Evolutionary conservation across 352 stramenopile species (phyloP).

Genomic region (Elongisporangium prolatum): DNA sequence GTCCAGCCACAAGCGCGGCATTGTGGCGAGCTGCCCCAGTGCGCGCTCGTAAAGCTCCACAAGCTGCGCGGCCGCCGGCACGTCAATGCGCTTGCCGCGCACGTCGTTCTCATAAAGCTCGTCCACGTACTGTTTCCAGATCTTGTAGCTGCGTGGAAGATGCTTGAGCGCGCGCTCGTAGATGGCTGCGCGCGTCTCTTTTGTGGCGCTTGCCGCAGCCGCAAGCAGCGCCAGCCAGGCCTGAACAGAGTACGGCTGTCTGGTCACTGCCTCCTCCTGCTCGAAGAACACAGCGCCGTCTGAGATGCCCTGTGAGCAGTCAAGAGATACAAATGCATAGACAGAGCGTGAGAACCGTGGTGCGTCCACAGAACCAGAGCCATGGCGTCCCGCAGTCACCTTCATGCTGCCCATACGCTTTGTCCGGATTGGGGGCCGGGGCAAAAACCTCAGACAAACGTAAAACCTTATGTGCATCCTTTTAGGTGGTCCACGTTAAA

Average conservation of each 20-base stretch:
- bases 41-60: constrained; percentile 81
- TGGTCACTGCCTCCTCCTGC: constrained; percentile 80
- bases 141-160: constrained; percentile 93
- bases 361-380: background rate
- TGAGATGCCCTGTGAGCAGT: background rate
- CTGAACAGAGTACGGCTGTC: constrained; percentile 83
- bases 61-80: constrained; percentile 29
- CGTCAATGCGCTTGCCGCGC: constrained; percentile 66
- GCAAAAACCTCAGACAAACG: background rate
- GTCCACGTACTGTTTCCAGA: constrained; percentile 90
- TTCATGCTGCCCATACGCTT: background rate
- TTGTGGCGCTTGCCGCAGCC: constrained; percentile 7
- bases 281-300: constrained; percentile 25
- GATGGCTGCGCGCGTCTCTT: constrained; percentile 36
- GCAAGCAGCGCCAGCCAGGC: constrained; percentile 76
- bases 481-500: background rate
- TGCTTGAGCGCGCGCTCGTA: constrained; percentile 86
- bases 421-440: background rate
- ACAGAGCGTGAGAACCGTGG: background rate
- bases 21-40: constrained; percentile 92
- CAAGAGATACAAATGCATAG: background rate
- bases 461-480: background rate
- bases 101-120: constrained; percentile 55
- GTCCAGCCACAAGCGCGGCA: constrained; percentile 96
- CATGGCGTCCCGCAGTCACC: background rate